Evolutionary conservation across 1,284 basidiomycete genomes (phyloP).

Genomic region (Microbotryum saponariae): DNA sequence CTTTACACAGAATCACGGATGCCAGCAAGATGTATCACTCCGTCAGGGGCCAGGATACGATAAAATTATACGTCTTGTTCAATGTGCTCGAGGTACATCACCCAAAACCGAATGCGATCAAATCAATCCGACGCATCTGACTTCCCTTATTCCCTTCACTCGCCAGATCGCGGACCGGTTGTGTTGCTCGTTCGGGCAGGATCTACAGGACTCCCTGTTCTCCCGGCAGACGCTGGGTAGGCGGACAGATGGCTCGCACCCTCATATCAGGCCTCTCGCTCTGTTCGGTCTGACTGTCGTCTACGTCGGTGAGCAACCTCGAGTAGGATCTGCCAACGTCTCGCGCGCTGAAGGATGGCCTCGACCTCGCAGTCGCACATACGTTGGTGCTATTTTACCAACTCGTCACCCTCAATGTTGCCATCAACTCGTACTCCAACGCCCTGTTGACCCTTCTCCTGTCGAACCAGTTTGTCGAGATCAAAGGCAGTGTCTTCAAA

Average conservation of each 20-base stretch:
- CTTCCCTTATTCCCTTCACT: neutral
- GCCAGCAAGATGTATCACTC: conserved; percentile 98
- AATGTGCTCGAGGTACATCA: conserved; percentile 78
- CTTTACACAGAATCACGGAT: conserved; percentile 78
- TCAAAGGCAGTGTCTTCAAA: conserved; percentile 98
- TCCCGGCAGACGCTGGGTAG: conserved; percentile 78
- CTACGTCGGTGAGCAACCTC: conserved; percentile 62
- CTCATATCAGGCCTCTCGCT: conserved; percentile 62
- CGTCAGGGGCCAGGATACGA: conserved; percentile 96
- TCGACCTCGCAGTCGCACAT: conserved; percentile 60
- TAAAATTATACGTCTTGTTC: conserved; percentile 99
- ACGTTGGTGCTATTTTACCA: conserved; percentile 96
- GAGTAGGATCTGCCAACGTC: neutral
- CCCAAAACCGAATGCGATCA: neutral
- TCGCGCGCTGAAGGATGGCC: neutral
- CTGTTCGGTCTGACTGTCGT: conserved; percentile 76
- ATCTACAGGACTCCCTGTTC: conserved; percentile 92
- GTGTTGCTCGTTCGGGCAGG: conserved; percentile 95
- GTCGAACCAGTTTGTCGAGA: conserved; percentile 99
- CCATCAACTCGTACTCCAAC: conserved; percentile 97
- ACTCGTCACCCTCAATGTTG: conserved; percentile 89
- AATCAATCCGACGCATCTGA: neutral
- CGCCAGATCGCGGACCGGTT: conserved; percentile 84
- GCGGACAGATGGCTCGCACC: conserved; percentile 43
- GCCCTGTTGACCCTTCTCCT: conserved; percentile 87